Evolutionary conservation across 2,329 filamentous ascomycete species (phyloP).

Genomic region (Hansfordia pulvinata): DNA sequence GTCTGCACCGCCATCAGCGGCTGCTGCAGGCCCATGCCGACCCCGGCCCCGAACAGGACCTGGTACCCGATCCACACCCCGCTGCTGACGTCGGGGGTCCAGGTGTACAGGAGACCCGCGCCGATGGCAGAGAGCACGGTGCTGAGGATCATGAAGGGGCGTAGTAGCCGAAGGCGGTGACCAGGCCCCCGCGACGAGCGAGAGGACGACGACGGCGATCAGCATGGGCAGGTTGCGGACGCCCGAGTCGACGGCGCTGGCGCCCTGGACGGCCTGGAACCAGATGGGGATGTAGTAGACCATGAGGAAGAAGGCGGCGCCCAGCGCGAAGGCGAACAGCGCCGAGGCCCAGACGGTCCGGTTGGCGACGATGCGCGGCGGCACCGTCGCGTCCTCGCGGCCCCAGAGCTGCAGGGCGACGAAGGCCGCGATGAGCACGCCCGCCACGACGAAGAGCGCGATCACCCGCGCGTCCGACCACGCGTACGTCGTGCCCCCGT

Average conservation of each 20-base stretch:
- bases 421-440: constrained; percentile 17
- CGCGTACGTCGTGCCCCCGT: constrained; percentile 22
- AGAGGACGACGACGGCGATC: constrained; percentile 15
- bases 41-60: constrained; percentile 23
- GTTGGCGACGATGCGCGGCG: constrained; percentile 22
- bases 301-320: constrained; percentile 15
- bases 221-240: constrained; percentile 20
- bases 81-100: constrained; percentile 14
- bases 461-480: constrained; percentile 21
- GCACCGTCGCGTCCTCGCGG: constrained; percentile 24
- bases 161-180: constrained; percentile 22
- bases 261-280: constrained; percentile 18
- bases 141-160: constrained; percentile 23
- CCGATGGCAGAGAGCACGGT: constrained; percentile 18
- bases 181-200: constrained; percentile 13
- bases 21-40: constrained; percentile 25
- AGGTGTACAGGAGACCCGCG: constrained; percentile 24
- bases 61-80: constrained; percentile 28
- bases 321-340: constrained; percentile 20
- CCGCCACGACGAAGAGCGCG: constrained; percentile 17
- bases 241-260: constrained; percentile 19
- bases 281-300: constrained; percentile 20
- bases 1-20: constrained; percentile 27
- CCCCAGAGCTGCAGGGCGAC: constrained; percentile 20
- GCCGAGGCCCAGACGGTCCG: constrained; percentile 18